Base-by-base conservation (phyloP, 169 alveolate genomes). In the Plasmodium sp. region DNA sequence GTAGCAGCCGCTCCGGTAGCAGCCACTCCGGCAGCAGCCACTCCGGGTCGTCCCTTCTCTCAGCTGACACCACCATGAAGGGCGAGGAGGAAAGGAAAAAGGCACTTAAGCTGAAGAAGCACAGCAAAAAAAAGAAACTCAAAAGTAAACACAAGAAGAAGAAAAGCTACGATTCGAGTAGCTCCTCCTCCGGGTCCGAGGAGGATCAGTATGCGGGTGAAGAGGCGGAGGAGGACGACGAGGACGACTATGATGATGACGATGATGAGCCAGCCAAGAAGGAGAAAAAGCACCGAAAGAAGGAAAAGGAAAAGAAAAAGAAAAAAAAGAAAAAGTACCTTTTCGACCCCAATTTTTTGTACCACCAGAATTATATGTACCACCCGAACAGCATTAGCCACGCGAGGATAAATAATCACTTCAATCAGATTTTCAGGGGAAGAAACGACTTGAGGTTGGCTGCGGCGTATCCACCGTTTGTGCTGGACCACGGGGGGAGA, bases 301-400 rank as follows among this genome's bases (percentile, higher is more conserved):
- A 54, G 34, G 81, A 79, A n/a, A 51, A 36, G 34, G 81, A 77
- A 86, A 56, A 75, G 71, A 51, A 51, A 36, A 77, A 5, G 84
- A 34, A 31, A 34, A 62, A 58, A 34, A 56, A 33, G 27, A 58
- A 83, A 14, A 36, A 43, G 22, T 33, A 41, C 48, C 16, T 77
- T 6, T 86, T 86, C 45, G 93, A 86, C n/a, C 86, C 84, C 62
- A 86, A 54, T 34, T 75, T 75, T n/a, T 34, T 71, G 16, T 86
- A 86, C 43, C 80, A 48, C 10, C 85, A 14, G 27, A 86, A 51
- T 75, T 86, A 86, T 51, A 75, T 67, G 82, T 45, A 45, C 56
- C 48, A 84, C 81, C 77, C 77, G 4, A 31, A 67, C 39, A 67
- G 43, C 39, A 31, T 67, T 67, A 81, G 39, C 73, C 56, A 81